Evolutionary conservation across 2,329 filamentous ascomycete species (phyloP), one percentile per base, ranked within the genome.

Genomic region (Macrophomina phaseolina): DNA sequence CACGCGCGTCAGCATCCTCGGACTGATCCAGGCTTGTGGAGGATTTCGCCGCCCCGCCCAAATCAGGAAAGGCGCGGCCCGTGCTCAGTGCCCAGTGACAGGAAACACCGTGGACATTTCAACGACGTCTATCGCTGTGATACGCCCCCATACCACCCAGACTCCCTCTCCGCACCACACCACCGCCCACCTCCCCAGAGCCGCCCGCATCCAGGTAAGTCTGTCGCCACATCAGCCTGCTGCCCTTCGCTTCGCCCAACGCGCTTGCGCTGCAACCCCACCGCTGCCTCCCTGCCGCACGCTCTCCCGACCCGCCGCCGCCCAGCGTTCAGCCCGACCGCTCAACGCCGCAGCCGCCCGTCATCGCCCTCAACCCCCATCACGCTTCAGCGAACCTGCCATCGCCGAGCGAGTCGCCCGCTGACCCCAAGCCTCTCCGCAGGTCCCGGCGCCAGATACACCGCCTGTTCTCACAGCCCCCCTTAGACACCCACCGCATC

Each of bases 31-130:
- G 36, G 63, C 38, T 38, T 65, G 63, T 65, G 51, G 63, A 65
- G 63, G 63, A 65, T 65, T 65, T 65, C 51, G 63, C 51, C 63
- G 63, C 63, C 45, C 63, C 63, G 42, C 28, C 63, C 53, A 42
- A 32, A 65, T 65, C 58, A 36, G 63, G 63, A 65, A 56, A 65
- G 52, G 40, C 52, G 45, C 42, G 63, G 63, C 28, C 63, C 63
- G 63, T 65, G 63, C 62, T 9, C 32, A 46, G 49, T 32, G 62
- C 62, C 62, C 62, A 65, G 62, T 49, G 51, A 56, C 62, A 65
- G 63, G 63, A 65, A 65, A 65, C 63, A 65, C 63, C 63, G 63
- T 65, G 63, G 63, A 65, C 63, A 65, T 66, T 66, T 61, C 64
- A 66, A 66, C 64, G 46, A 61, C 64, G 48, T 46, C 65, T 62